These are phyloP conservation scores for Lojkania enalia DNA, from an alignment of 2,329 filamentous ascomycete species.

Conservation along the genomic window DNA sequence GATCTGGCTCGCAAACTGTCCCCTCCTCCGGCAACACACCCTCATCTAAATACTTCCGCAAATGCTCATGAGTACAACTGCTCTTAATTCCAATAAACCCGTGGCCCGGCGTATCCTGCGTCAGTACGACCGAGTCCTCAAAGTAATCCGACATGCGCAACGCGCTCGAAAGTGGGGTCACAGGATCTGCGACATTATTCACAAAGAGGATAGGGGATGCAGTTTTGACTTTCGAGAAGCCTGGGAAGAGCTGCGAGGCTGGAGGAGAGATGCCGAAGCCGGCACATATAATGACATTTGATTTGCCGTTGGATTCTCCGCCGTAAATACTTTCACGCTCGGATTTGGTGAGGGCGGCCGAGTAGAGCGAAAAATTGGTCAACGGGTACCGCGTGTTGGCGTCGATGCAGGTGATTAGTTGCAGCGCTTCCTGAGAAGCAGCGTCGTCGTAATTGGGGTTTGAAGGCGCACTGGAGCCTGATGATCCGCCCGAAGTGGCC, in stretches of 20 bases:
- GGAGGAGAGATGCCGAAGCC: slow-evolving; percentile 8
- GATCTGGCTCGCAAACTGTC: slow-evolving; percentile 5
- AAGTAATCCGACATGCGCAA: slow-evolving; percentile 38
- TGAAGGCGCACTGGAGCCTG: not conserved
- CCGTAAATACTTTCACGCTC: slow-evolving; percentile 2
- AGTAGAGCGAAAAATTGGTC: not conserved
- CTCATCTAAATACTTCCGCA: slow-evolving; percentile 4
- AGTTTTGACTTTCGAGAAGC: slow-evolving; percentile 32
- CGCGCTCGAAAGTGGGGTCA: slow-evolving; percentile 50
- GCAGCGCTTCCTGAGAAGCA: slow-evolving; percentile 1
- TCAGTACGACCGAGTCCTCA: slow-evolving; percentile 46
- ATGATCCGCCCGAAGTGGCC: not conserved
- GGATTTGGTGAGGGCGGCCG: not conserved
- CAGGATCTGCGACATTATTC: slow-evolving; percentile 58
- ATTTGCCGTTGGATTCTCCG: not conserved
- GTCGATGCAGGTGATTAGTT: slow-evolving; percentile 8
- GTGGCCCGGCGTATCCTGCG: slow-evolving; percentile 37
- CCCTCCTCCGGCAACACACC: slow-evolving; percentile 1
- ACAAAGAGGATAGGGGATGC: slow-evolving; percentile 58
- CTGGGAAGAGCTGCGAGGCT: slow-evolving; percentile 5
- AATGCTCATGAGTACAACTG: slow-evolving; percentile 1
- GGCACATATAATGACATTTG: not conserved
- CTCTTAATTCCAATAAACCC: not conserved
- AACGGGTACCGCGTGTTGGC: slow-evolving; percentile 1
- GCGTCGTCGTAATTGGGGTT: not conserved